These are phyloP conservation scores for Globisporangium perplexum DNA, from an alignment of 352 stramenopile species.

Conservation along the genomic window DNA sequence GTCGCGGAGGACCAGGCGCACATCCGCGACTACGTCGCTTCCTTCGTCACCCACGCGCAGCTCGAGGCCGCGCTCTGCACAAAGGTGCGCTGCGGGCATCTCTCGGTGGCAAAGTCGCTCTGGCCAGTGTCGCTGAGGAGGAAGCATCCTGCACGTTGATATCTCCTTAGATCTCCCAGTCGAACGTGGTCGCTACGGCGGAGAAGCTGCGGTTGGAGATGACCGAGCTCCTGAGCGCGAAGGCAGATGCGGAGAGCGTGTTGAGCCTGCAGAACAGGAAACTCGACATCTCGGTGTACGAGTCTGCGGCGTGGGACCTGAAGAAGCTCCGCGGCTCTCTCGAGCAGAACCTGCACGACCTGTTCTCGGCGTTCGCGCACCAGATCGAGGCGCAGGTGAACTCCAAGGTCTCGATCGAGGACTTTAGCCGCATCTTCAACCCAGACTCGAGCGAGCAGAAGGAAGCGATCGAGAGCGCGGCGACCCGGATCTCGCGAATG, in stretches of 20 bases:
- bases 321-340: slow-evolving; percentile 44
- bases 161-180: slow-evolving; percentile 40
- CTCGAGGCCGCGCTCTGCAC: slow-evolving; percentile 57
- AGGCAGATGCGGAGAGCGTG: slow-evolving; percentile 31
- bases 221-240: slow-evolving; percentile 23
- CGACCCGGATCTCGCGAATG: slow-evolving; percentile 42
- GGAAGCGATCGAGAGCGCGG: slow-evolving; percentile 36
- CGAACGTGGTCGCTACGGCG: slow-evolving; percentile 26
- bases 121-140: too few relatives aligned
- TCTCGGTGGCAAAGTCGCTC: too few relatives aligned
- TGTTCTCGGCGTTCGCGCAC: slow-evolving; percentile 51
- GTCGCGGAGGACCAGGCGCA: slow-evolving; percentile 24
- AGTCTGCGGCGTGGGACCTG: slow-evolving; percentile 42
- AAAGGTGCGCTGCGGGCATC: slow-evolving; percentile 18
- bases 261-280: slow-evolving; percentile 39
- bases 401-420: slow-evolving; percentile 48
- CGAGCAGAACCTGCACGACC: slow-evolving; percentile 51
- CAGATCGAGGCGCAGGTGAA: slow-evolving; percentile 47
- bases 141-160: neutral
- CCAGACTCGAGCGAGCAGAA: slow-evolving; percentile 42
- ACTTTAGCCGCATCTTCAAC: slow-evolving; percentile 67
- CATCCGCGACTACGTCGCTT: slow-evolving; percentile 29
- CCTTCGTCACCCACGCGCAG: slow-evolving; percentile 53
- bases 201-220: slow-evolving; percentile 31
- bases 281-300: slow-evolving; percentile 59